These are phyloP conservation scores for Crithidia brevicula DNA, from an alignment of 208 protist genomes.

Conservation along the genomic window DNA sequence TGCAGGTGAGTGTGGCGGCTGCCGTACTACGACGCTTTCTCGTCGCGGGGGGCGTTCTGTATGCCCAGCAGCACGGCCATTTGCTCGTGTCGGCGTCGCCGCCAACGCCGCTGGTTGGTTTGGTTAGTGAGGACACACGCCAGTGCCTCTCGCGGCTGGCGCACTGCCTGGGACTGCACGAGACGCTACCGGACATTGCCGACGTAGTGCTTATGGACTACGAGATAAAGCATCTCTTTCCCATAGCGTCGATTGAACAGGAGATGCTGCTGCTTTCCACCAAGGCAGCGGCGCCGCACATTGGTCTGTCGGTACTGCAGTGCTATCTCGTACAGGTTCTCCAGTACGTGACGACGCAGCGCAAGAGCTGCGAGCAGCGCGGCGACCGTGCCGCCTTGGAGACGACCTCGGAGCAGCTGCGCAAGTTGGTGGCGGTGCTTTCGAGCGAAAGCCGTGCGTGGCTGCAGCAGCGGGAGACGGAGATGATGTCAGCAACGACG, in stretches of 20 bases:
- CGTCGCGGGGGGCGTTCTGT: slow-evolving; percentile 18
- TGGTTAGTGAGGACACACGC: slow-evolving; percentile 32
- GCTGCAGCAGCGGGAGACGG: slow-evolving; percentile 21
- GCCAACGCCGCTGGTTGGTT: not conserved
- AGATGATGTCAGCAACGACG: not conserved
- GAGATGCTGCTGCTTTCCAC: slow-evolving; percentile 40
- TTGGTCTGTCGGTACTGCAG: slow-evolving; percentile 35
- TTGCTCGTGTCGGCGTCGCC: not conserved
- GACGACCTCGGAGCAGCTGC: slow-evolving; percentile 37
- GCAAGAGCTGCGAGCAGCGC: slow-evolving; percentile 25
- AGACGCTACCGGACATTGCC: slow-evolving; percentile 40
- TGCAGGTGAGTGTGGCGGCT: slow-evolving; percentile 13
- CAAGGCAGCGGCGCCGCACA: slow-evolving; percentile 46
- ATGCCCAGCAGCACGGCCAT: slow-evolving; percentile 8
- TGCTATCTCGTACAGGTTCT: slow-evolving; percentile 24
- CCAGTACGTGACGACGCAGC: slow-evolving; percentile 39
- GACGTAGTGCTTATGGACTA: slow-evolving; percentile 66
- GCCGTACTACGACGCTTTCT: slow-evolving; percentile 32
- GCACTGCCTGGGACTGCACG: slow-evolving; percentile 40
- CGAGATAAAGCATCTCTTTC: slow-evolving; percentile 47
- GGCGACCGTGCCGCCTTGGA: slow-evolving; percentile 45
- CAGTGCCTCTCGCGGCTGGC: slow-evolving; percentile 27
- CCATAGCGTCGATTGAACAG: slow-evolving; percentile 37
- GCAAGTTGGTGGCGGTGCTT: slow-evolving; percentile 8
- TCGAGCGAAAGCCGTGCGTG: slow-evolving; percentile 22